A percentile compares a stretch with the other conserved stretches of the same genome.
These are phyloP conservation scores for Apophysomyces ossiformis DNA, from an alignment of 371 early-diverging fungal genomes.

Conservation along the genomic window DNA sequence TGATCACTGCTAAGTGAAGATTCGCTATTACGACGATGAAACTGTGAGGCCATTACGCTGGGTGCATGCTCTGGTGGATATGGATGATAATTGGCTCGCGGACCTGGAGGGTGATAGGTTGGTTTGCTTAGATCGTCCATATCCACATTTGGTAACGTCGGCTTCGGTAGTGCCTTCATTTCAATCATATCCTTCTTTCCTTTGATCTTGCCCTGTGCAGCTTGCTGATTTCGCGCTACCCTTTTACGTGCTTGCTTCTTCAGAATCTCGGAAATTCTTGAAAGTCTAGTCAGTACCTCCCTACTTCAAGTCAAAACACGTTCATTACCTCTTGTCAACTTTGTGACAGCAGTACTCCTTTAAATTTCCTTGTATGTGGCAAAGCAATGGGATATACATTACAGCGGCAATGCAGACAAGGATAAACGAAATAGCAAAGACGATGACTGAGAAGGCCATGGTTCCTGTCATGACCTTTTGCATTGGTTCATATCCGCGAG, in stretches of 20 bases:
- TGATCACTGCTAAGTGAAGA: slow-evolving; percentile 17
- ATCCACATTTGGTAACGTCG: slow-evolving; percentile 19
- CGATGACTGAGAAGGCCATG: slow-evolving; percentile 44
- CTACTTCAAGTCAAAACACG: not conserved
- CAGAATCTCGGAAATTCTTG: slow-evolving; percentile 27
- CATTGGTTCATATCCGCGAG: slow-evolving; percentile 26
- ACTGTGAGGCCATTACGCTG: slow-evolving; percentile 11
- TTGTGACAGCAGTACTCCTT: slow-evolving; percentile 93
- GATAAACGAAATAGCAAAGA: slow-evolving; percentile 57
- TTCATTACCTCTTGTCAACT: slow-evolving; percentile 78
- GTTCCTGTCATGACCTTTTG: slow-evolving; percentile 46
- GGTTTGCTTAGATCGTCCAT: slow-evolving; percentile 2
- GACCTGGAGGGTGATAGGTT: not conserved
- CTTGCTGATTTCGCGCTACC: slow-evolving; percentile 7
- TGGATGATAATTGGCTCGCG: not conserved
- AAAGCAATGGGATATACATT: slow-evolving; percentile 82
- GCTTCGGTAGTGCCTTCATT: slow-evolving; percentile 13
- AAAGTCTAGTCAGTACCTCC: not conserved
- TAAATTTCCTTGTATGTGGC: slow-evolving; percentile 84
- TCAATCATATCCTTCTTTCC: slow-evolving; percentile 12
- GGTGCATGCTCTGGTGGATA: slow-evolving; percentile 5
- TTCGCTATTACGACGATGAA: slow-evolving; percentile 13
- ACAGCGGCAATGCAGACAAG: slow-evolving; percentile 66
- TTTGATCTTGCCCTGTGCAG: not conserved
- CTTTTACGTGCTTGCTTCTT: slow-evolving; percentile 27